Percentiles rank a stretch among this genome's conserved stretches.
phyloP scores from a whole-genome alignment of 2,329 filamentous ascomycete species.

The Pseudocercospora crystallina region DNA sequence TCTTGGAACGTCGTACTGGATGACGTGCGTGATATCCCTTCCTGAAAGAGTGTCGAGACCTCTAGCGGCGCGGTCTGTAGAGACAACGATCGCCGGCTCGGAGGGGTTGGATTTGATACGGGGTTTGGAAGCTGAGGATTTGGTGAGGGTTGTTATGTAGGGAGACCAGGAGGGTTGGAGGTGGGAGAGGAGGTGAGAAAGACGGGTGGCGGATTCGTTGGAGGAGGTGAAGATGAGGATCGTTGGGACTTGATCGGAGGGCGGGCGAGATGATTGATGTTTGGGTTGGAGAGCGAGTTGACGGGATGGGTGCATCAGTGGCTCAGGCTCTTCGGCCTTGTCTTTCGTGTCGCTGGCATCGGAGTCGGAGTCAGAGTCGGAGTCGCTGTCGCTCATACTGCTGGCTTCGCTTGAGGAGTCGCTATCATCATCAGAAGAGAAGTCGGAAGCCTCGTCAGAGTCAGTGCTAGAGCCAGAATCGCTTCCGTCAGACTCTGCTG shows the following conservation, averaged over 20 bases:
- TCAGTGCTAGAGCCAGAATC: constrained; percentile 17
- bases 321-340: constrained; percentile 13
- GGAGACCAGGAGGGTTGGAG: constrained; percentile 32
- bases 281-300: no score
- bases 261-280: background rate
- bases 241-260: constrained; percentile 28
- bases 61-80: constrained; percentile 88
- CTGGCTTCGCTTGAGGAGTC: background rate
- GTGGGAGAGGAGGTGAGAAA: constrained; percentile 69
- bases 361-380: constrained; percentile 19
- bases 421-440: constrained; percentile 9
- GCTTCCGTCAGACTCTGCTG: background rate
- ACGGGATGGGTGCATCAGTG: no score
- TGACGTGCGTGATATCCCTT: constrained; percentile 72
- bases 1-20: constrained; percentile 90
- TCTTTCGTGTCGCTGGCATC: constrained; percentile 12
- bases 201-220: constrained; percentile 81
- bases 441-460: constrained; percentile 1
- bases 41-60: constrained; percentile 64
- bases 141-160: constrained; percentile 33
- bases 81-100: constrained; percentile 71
- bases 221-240: constrained; percentile 87
- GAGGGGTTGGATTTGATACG: constrained; percentile 58
- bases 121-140: constrained; percentile 53
- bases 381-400: background rate